Percentiles rank a stretch among this genome's conserved stretches.
Conservation (phyloP, 2,329 filamentous ascomycete genomes). For the Penicillium sp. region DNA sequence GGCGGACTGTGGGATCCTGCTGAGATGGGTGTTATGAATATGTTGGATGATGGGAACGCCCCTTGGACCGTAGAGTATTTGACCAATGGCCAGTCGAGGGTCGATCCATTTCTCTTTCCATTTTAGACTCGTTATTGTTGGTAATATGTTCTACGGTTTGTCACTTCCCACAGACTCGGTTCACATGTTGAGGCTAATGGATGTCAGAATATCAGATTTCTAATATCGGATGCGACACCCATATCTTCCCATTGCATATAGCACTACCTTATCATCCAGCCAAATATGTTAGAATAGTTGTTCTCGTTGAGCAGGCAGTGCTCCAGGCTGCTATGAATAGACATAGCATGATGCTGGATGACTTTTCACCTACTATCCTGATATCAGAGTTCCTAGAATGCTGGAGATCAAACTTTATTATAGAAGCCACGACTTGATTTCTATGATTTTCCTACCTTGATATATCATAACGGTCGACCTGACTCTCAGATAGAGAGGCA, state of each 20-base stretch:
- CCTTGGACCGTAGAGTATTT: slow-evolving; percentile 19
- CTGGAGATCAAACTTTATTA: too few species aligned
- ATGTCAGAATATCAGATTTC: too few species aligned
- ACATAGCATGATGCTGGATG: not conserved
- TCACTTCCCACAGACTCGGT: too few species aligned
- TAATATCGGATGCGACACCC: not conserved
- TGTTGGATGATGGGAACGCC: slow-evolving; percentile 12
- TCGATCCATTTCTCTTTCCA: slow-evolving; percentile 17
- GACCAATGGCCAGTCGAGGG: slow-evolving; percentile 16
- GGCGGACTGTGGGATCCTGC: slow-evolving; percentile 11
- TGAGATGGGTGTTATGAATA: slow-evolving; percentile 15
- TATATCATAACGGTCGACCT: too few species aligned
- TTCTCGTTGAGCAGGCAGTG: too few species aligned
- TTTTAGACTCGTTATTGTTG: not conserved
- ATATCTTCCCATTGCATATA: not conserved
- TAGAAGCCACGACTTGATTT: too few species aligned
- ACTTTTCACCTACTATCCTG: not conserved
- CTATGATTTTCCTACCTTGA: too few species aligned
- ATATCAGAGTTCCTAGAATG: too few species aligned
- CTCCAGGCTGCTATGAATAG: not conserved
- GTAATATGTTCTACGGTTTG: too few species aligned
- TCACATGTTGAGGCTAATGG: not conserved
- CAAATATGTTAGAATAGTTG: too few species aligned
- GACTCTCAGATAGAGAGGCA: too few species aligned
- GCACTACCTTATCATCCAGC: too few species aligned